phyloP scores from a whole-genome alignment of 768 basidiomycete species.

The Leccinum variicolor region DNA sequence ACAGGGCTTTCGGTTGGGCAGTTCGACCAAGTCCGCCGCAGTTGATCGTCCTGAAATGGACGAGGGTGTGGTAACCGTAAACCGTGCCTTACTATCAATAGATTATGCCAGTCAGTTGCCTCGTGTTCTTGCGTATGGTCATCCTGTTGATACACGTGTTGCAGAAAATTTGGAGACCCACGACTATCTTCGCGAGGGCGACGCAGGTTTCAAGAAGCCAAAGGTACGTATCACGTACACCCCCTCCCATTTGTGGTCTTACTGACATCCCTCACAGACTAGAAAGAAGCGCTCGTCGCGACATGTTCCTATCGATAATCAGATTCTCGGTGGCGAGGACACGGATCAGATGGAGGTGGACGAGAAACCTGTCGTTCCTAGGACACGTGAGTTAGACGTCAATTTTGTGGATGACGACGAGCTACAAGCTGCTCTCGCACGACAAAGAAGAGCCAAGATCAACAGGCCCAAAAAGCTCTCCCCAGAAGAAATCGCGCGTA shows the following conservation, averaged over 20 bases:
- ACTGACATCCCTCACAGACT: slow-evolving; percentile 44
- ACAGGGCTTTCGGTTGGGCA: slow-evolving; percentile 90
- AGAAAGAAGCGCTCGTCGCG: slow-evolving; percentile 89
- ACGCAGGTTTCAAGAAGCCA: slow-evolving; percentile 92
- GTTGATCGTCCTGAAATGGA: slow-evolving; percentile 41
- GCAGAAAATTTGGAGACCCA: slow-evolving; percentile 78
- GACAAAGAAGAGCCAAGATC: slow-evolving; percentile 78
- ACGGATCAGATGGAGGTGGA: slow-evolving; percentile 73
- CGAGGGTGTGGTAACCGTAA: slow-evolving; percentile 57
- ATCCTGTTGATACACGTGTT: slow-evolving; percentile 16
- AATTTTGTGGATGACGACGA: slow-evolving; percentile 99
- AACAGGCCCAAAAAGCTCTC: slow-evolving; percentile 72
- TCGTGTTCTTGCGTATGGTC: background rate
- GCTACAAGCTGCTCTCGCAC: slow-evolving; percentile 87
- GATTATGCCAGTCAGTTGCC: slow-evolving; percentile 80
- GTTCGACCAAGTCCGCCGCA: slow-evolving; percentile 41
- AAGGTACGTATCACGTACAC: slow-evolving; percentile 49
- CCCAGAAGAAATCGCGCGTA: slow-evolving; percentile 78
- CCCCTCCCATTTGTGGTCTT: background rate
- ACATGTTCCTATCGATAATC: slow-evolving; percentile 46
- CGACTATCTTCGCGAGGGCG: slow-evolving; percentile 92
- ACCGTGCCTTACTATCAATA: slow-evolving; percentile 78
- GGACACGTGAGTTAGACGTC: slow-evolving; percentile 69
- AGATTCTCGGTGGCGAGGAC: slow-evolving; percentile 20
- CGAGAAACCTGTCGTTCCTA: slow-evolving; percentile 61